phyloP scores from a whole-genome alignment of 1,284 basidiomycete genomes.

The Apiotrichum sp. region DNA sequence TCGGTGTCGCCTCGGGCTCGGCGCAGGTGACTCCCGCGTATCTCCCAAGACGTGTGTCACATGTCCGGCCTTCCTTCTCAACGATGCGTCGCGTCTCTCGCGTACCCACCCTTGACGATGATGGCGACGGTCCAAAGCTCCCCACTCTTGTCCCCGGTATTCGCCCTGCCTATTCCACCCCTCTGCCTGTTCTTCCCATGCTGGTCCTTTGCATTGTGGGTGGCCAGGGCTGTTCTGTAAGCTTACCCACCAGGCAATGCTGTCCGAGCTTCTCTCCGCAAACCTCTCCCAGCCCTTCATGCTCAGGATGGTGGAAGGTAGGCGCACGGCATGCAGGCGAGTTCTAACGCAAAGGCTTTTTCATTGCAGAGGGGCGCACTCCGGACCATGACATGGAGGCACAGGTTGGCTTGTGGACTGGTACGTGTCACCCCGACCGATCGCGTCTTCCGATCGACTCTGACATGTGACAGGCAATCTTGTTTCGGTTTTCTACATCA shows the following conservation, averaged over 20 bases:
- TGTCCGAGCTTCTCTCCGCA: constrained; percentile 85
- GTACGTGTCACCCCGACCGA: constrained; percentile 12
- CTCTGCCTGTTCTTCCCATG: constrained; percentile 81
- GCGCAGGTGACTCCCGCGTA: not conserved
- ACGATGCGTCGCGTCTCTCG: constrained; percentile 13
- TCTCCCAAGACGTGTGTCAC: constrained; percentile 1
- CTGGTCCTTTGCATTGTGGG: constrained; percentile 81
- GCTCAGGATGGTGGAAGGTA: constrained; percentile 86
- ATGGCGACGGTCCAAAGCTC: constrained; percentile 33
- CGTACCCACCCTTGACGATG: constrained; percentile 10
- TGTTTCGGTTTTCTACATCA: constrained; percentile 51
- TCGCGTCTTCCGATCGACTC: not conserved
- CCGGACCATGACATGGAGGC: constrained; percentile 42
- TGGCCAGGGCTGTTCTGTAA: constrained; percentile 10
- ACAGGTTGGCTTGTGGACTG: constrained; percentile 45
- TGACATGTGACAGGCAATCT: constrained; percentile 38
- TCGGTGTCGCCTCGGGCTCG: constrained; percentile 1
- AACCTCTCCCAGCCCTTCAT: constrained; percentile 85
- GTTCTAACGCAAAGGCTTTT: constrained; percentile 25
- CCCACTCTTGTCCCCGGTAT: constrained; percentile 46
- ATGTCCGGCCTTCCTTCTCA: constrained; percentile 9
- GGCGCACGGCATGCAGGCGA: constrained; percentile 10
- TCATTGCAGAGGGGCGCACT: constrained; percentile 25
- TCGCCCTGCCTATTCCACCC: constrained; percentile 55
- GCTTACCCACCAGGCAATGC: constrained; percentile 60